phyloP scores from a whole-genome alignment of 768 basidiomycete genomes.

The Phaeolepiota aurea region DNA sequence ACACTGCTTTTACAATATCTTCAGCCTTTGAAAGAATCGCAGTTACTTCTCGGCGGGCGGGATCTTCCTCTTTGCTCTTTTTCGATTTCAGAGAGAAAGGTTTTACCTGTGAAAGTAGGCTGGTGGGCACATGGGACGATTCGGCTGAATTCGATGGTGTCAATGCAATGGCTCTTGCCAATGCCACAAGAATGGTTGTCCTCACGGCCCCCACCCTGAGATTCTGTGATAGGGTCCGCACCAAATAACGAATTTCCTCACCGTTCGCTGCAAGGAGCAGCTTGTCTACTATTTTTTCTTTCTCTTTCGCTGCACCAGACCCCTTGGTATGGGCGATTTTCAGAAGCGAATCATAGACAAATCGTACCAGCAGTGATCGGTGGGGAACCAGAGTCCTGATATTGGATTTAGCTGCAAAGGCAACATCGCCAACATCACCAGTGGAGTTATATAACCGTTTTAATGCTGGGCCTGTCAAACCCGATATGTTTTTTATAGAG shows the following conservation, averaged over 20 bases:
- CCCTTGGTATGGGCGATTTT: constrained; percentile 66
- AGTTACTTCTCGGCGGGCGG: constrained; percentile 20
- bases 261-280: constrained; percentile 79
- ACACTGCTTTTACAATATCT: constrained; percentile 58
- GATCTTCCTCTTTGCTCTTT: no score
- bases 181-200: constrained; percentile 69
- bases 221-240: constrained; percentile 65
- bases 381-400: constrained; percentile 69
- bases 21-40: constrained; percentile 49
- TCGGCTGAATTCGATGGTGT: constrained; percentile 26
- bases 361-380: constrained; percentile 51
- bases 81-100: constrained; percentile 11
- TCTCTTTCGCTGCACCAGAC: constrained; percentile 64
- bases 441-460: constrained; percentile 59
- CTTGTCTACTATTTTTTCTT: constrained; percentile 72
- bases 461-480: constrained; percentile 47
- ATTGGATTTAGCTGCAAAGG: constrained; percentile 73
- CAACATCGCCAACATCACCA: constrained; percentile 87
- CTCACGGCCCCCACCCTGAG: constrained; percentile 85
- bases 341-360: constrained; percentile 61
- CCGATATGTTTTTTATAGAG: constrained; percentile 67
- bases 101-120: constrained; percentile 18
- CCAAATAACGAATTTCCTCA: constrained; percentile 82
- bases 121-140: constrained; percentile 16
- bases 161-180: constrained; percentile 73